Percentiles rank a stretch among this genome's conserved stretches.
Conservation (phyloP, 108 stramenopile genomes). For the Cyclotella baltica region DNA sequence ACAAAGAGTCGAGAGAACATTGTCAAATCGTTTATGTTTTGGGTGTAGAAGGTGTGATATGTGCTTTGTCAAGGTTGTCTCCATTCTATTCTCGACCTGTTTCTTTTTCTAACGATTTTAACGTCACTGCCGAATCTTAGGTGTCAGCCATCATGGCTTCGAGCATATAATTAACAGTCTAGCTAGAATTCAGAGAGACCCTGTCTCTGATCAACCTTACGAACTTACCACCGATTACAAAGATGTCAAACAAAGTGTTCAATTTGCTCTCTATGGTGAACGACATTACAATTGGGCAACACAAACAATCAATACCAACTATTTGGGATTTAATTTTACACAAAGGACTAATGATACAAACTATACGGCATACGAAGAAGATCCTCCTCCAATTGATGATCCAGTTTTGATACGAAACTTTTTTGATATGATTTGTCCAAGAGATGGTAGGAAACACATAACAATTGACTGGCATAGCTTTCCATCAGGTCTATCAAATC, state of each 20-base stretch:
- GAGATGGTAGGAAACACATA: not conserved
- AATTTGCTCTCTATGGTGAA: constrained; percentile 6
- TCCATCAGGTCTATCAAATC: not conserved
- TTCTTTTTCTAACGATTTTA: too few species aligned
- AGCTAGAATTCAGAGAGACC: not conserved
- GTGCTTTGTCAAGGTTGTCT: too few species aligned
- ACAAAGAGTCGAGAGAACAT: too few species aligned
- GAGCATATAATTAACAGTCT: not conserved
- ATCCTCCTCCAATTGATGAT: not conserved
- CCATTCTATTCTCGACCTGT: too few species aligned
- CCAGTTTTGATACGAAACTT: not conserved
- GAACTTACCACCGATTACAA: not conserved
- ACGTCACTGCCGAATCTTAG: too few species aligned
- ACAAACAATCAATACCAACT: not conserved
- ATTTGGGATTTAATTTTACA: not conserved
- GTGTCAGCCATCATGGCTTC: not conserved
- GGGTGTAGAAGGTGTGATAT: too few species aligned
- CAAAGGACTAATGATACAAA: too few species aligned
- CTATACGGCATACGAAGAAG: too few species aligned
- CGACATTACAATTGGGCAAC: not conserved
- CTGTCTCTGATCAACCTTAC: not conserved
- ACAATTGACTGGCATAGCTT: constrained; percentile 1
- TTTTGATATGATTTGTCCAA: not conserved
- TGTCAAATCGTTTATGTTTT: too few species aligned
- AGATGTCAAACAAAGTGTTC: not conserved